A percentile compares a stretch with the other conserved stretches of the same genome.
Conservation (phyloP, 2,329 filamentous ascomycete genomes). For the Aspergillus fructus region DNA sequence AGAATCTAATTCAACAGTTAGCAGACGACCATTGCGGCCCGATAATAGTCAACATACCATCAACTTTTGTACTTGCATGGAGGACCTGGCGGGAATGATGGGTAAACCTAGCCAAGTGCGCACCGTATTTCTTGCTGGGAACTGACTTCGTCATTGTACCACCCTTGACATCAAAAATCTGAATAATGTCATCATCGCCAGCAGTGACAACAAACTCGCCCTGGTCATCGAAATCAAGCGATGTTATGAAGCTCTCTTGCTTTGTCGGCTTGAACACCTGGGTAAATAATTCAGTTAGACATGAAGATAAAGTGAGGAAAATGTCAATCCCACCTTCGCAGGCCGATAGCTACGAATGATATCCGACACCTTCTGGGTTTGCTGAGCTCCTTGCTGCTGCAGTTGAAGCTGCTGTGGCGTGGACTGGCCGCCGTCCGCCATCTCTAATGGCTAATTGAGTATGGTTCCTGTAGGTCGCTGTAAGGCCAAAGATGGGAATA, state of each 20-base stretch:
- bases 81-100: slow-evolving; percentile 89
- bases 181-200: slow-evolving; percentile 90
- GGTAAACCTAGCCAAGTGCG: slow-evolving; percentile 90
- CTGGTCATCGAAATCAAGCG: slow-evolving; percentile 93
- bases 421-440: slow-evolving; percentile 29
- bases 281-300: slow-evolving; percentile 11
- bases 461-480: background rate
- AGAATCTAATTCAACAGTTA: slow-evolving; percentile 54
- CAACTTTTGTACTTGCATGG: slow-evolving; percentile 93
- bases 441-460: slow-evolving; percentile 12
- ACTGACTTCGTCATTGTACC: slow-evolving; percentile 86
- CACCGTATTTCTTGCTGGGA: slow-evolving; percentile 94
- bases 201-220: slow-evolving; percentile 90
- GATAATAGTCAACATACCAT: slow-evolving; percentile 55
- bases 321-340: slow-evolving; percentile 62
- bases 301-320: background rate
- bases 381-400: slow-evolving; percentile 26
- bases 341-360: slow-evolving; percentile 76
- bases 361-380: slow-evolving; percentile 69
- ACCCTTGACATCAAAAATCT: slow-evolving; percentile 91
- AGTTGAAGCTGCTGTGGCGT: slow-evolving; percentile 24
- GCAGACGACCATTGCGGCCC: background rate
- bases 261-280: slow-evolving; percentile 37
- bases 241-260: slow-evolving; percentile 68
- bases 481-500: no score